These are phyloP conservation scores for Xylaria sp. DNA, from an alignment of 2,329 filamentous ascomycete species.

Conservation along the genomic window DNA sequence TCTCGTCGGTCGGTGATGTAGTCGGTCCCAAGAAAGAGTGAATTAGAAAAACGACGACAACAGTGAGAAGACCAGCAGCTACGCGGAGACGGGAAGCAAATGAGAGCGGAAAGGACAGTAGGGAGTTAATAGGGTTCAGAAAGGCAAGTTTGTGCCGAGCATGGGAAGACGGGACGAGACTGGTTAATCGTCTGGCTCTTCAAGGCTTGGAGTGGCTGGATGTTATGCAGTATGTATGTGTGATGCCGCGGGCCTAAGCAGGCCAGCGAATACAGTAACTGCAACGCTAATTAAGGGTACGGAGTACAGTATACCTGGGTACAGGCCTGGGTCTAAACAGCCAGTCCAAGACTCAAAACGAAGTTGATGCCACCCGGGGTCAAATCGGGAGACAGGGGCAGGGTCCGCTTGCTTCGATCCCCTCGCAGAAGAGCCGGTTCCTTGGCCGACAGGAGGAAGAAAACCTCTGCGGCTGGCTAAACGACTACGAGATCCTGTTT, in stretches of 20 bases:
- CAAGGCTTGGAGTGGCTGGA: conserved; percentile 41
- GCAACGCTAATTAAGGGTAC: conserved; percentile 44
- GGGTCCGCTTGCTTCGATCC: conserved; percentile 37
- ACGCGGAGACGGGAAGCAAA: conserved; percentile 43
- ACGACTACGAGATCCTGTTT: neutral
- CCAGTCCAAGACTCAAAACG: conserved; percentile 40
- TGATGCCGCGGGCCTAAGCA: conserved; percentile 27
- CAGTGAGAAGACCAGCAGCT: conserved; percentile 47
- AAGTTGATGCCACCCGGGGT: conserved; percentile 45
- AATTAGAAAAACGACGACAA: conserved; percentile 34
- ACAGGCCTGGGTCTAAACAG: conserved; percentile 29
- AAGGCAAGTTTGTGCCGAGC: conserved; percentile 40
- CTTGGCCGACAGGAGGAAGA: conserved; percentile 9
- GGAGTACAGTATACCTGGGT: conserved; percentile 39
- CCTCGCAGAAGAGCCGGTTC: conserved; percentile 10
- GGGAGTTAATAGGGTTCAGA: conserved; percentile 30
- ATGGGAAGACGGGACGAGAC: conserved; percentile 41
- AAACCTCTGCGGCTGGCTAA: neutral
- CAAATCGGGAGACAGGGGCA: conserved; percentile 41
- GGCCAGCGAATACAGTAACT: conserved; percentile 32
- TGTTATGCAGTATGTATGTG: conserved; percentile 46
- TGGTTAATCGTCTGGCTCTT: conserved; percentile 41
- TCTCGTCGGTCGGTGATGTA: conserved; percentile 38
- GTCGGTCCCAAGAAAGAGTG: conserved; percentile 38
- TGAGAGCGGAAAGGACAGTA: conserved; percentile 45